Base-by-base conservation (phyloP, 2,329 filamentous ascomycete species). In the Nannizzia gypsea region DNA sequence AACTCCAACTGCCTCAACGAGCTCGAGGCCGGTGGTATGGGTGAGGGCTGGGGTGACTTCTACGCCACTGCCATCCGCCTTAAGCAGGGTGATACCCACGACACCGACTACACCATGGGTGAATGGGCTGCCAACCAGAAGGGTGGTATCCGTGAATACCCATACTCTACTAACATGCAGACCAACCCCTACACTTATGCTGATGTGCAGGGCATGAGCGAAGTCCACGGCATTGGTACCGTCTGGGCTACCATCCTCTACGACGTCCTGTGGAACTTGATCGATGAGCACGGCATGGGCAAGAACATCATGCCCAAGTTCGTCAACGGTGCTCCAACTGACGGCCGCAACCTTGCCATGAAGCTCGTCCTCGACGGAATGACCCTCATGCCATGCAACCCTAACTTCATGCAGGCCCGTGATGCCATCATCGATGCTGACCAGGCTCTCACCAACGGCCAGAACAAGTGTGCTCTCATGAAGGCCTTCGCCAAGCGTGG, bases 1-100 rank as follows among this genome's bases (percentile, higher is more conserved):
- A 63, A 63, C 59, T 59, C 59, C 26, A 42, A 57, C 28, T 63
- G 61, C 57, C 58, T 63, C 42, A 56, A 28, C 26, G 61, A 44
- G 22, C 59, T 63, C 22, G 61, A 63, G 40, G 50, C 61, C 31
- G 61, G 61, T 55, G 61, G 61, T 61, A 63, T 63, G 61, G 61
- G 61, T 58, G 61, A 63, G 26, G 61, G 61, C 20, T 63, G 61
- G 61, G 59, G 59, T 56, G 61, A 63, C 46, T 61, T 61, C 61
- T 15, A 61, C 2, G 61, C 61, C 56, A 63, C 61, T 56, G 50
- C 50, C 20, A 54, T 59, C 57, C 61, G 61, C 24, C 42, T 61
- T 15, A 63, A 63, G 61, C 11, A 36, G 8, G 9, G 17, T n/a
- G 59, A 63, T 38, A 63, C 61, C 22, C 61, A 44, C 57, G 40